Base-by-base conservation (phyloP, 305 asterid genomes). In the Plantago coronopus region DNA sequence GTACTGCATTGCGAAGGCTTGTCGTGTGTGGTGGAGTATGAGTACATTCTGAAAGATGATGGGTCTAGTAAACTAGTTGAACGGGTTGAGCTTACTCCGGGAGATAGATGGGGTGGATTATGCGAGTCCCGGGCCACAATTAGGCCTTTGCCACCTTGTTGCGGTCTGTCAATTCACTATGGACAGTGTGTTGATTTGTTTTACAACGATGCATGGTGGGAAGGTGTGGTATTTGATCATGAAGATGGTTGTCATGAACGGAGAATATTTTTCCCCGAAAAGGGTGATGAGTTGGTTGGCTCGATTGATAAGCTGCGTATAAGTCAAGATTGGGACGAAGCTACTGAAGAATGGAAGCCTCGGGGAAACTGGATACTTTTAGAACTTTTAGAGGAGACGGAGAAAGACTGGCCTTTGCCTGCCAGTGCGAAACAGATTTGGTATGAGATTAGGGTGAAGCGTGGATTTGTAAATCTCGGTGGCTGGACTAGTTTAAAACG, bases 191-290 rank as follows among this genome's bases (percentile, higher is more conserved):
- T 89, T 0, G 99, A 94, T 69, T 51, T 72, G 38, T 73, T 45
- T 25, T 40, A 73, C 20, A 54, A 64, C 57, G 93, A 83, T 59
- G 95, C 95, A 6, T 94, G 97, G 97, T 89, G 97, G 97, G 99
- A 94, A 75, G 99, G 97, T 45, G 97, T 89, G 62, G 48, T 94
- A 31, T 75, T 87, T 72, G 96, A 94, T 73, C 79, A 66, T 0
- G 78, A 74, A 48, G 86, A 85, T 48, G 87, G 86, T 34, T 63
- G 69, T 14, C 69, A 72, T 48, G 63, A 61, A 22, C 61, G 97
- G 47, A 83, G 69, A 48, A 71, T 94, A 57, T 94, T 85, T 79
- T 89, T 94, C 54, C 99, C 97, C 0, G 99, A 87, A 20, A 48
- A 79, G 85, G 97, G 99, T 10, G 95, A 89, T 60, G 97, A 89